These are phyloP conservation scores for Moesziomyces globuligerus DNA, from an alignment of 1,284 basidiomycete genomes.

Conservation along the genomic window DNA sequence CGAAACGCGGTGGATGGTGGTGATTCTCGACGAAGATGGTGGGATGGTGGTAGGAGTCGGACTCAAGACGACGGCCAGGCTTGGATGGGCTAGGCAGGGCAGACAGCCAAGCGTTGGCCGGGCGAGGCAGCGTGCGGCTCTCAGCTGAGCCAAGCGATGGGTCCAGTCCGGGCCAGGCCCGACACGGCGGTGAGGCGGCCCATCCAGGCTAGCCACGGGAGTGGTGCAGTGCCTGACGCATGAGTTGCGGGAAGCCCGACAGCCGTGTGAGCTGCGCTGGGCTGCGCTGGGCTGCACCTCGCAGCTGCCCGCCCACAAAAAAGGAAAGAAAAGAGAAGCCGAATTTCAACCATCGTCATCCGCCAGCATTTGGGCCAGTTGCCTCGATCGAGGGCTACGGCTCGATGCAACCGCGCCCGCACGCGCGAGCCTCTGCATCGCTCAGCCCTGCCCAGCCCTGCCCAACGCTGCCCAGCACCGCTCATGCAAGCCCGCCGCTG, in stretches of 20 bases:
- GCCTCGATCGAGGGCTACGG: conserved; percentile 9
- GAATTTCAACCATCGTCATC: conserved; percentile 6
- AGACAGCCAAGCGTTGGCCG: background rate
- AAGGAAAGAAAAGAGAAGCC: background rate
- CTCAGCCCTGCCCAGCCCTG: no score
- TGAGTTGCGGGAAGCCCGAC: conserved; percentile 1
- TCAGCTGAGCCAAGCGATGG: conserved; percentile 2
- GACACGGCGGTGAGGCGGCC: no score
- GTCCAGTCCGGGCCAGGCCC: no score
- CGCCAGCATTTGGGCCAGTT: conserved; percentile 1
- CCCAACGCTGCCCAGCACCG: no score
- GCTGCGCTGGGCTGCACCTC: no score
- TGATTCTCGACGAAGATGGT: conserved; percentile 16
- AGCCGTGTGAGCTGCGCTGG: no score
- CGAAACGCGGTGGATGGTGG: conserved; percentile 15
- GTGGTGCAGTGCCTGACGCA: background rate
- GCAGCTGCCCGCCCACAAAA: background rate
- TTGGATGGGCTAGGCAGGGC: background rate
- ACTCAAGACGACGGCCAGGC: conserved; percentile 6
- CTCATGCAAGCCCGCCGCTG: no score
- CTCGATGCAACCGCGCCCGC: no score
- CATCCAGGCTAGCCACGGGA: background rate
- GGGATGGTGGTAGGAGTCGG: conserved; percentile 27
- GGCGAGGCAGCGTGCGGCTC: background rate
- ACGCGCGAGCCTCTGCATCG: no score